These are phyloP conservation scores for Mortierella sp. DNA, from an alignment of 371 early-diverging fungal genomes.

Conservation along the genomic window DNA sequence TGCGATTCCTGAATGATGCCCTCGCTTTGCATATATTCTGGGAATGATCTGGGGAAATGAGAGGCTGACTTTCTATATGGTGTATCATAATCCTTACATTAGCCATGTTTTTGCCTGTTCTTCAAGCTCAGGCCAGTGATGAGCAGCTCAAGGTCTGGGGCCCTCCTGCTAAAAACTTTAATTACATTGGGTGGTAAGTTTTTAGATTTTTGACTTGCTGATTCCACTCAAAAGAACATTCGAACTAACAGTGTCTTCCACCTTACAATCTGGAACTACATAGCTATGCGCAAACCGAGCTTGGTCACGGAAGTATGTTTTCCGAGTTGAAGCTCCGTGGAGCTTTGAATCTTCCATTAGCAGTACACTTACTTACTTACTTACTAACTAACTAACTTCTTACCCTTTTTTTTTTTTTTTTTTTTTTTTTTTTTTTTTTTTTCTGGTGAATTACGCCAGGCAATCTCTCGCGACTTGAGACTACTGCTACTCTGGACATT, in stretches of 20 bases:
- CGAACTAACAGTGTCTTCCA: background rate
- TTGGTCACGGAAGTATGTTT: constrained; percentile 59
- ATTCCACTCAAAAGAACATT: background rate
- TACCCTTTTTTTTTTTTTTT: too few relatives aligned
- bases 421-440: too few relatives aligned
- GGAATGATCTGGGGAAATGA: background rate
- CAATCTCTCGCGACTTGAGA: constrained; percentile 81
- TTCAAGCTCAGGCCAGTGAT: constrained; percentile 65
- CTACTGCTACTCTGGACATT: constrained; percentile 80
- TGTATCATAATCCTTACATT: background rate
- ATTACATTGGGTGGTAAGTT: constrained; percentile 69
- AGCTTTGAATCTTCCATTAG: too few relatives aligned
- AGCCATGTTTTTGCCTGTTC: constrained; percentile 72
- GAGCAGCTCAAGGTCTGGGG: constrained; percentile 71
- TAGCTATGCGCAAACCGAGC: constrained; percentile 73
- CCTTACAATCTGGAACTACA: background rate
- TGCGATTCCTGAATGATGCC: too few relatives aligned
- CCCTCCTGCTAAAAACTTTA: constrained; percentile 62
- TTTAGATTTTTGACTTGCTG: background rate
- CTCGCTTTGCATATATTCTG: background rate
- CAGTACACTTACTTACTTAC: too few relatives aligned
- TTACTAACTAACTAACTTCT: too few relatives aligned
- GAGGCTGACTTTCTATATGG: background rate
- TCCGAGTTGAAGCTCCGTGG: too few relatives aligned
- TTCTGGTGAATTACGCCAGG: too few relatives aligned